phyloP scores from a whole-genome alignment of 2,329 filamentous ascomycete genomes.

The Decorospora gaudefroyi region DNA sequence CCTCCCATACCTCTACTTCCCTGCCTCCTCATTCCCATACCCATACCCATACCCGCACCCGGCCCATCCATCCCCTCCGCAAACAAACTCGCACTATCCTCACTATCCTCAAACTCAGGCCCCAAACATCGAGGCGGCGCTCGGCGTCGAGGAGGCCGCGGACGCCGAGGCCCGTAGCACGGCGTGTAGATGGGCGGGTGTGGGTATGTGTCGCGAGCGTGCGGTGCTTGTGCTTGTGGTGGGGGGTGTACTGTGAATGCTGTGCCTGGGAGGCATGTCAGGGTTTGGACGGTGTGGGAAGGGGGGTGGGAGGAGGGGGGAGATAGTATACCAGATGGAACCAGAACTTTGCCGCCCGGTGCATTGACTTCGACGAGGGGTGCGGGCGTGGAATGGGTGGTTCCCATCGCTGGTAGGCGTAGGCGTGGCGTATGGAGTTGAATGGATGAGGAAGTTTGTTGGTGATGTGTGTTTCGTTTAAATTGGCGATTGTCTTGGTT shows the following conservation, averaged over 20 bases:
- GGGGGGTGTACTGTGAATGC: conserved; percentile 12
- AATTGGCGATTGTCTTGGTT: too few relatives aligned
- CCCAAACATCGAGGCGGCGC: neutral
- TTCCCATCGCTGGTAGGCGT: conserved; percentile 37
- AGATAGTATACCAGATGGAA: conserved; percentile 19
- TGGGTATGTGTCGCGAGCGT: neutral
- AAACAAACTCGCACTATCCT: conserved; percentile 7
- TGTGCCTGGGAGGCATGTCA: neutral
- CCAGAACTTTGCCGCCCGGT: conserved; percentile 23
- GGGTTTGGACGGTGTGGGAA: neutral
- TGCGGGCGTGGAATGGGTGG: conserved; percentile 26
- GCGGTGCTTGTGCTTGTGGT: neutral
- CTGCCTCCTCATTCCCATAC: conserved; percentile 1
- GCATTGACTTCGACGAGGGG: conserved; percentile 32
- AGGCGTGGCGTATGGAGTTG: too few relatives aligned
- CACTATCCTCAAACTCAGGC: conserved; percentile 5
- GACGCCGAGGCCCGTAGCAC: too few relatives aligned
- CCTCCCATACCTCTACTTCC: neutral
- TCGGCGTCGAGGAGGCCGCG: neutral
- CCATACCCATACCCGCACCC: neutral
- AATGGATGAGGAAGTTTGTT: too few relatives aligned
- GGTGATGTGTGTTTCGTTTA: too few relatives aligned
- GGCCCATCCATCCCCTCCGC: neutral
- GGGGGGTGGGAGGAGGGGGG: neutral
- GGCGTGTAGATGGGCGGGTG: conserved; percentile 6